Conservation (phyloP, 768 basidiomycete genomes). For the Xerocomus spinulosus region DNA sequence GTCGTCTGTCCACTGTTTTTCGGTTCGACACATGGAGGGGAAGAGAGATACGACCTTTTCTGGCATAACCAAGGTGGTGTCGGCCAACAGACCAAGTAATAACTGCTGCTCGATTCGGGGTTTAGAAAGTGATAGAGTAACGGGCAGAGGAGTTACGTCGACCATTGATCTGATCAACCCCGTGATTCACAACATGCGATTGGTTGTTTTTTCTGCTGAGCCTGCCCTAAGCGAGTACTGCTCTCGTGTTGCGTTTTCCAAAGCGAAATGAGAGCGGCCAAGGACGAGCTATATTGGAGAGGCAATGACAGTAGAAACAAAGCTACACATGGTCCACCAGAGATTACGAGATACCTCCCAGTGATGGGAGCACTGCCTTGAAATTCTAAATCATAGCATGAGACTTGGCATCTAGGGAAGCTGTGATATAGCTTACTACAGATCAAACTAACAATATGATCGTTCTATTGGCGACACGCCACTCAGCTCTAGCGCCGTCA, state of each 20-base stretch:
- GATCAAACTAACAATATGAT: slow-evolving; percentile 43
- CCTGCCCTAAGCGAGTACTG: not conserved
- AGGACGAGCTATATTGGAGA: not conserved
- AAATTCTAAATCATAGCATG: not conserved
- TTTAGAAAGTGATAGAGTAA: not conserved
- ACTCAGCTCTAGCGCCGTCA: slow-evolving; percentile 61
- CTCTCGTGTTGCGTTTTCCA: not conserved
- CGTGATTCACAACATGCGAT: not conserved
- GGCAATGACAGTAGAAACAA: slow-evolving; percentile 6
- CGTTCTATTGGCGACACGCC: slow-evolving; percentile 52
- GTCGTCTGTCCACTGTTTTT: too few species aligned
- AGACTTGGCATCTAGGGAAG: not conserved
- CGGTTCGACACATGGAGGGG: too few species aligned
- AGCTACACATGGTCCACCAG: not conserved
- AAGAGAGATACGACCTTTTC: too few species aligned
- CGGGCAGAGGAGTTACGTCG: not conserved
- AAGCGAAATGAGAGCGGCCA: not conserved
- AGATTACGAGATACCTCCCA: slow-evolving; percentile 4
- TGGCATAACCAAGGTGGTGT: too few species aligned
- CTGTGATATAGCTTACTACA: slow-evolving; percentile 1
- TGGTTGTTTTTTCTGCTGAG: not conserved
- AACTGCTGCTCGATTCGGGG: not conserved
- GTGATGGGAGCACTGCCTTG: slow-evolving; percentile 12
- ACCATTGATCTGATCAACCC: not conserved
- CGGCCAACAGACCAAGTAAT: too few species aligned